These are phyloP conservation scores for Jaltomata sinuosa DNA, from an alignment of 257 asterid species.

Conservation along the genomic window DNA sequence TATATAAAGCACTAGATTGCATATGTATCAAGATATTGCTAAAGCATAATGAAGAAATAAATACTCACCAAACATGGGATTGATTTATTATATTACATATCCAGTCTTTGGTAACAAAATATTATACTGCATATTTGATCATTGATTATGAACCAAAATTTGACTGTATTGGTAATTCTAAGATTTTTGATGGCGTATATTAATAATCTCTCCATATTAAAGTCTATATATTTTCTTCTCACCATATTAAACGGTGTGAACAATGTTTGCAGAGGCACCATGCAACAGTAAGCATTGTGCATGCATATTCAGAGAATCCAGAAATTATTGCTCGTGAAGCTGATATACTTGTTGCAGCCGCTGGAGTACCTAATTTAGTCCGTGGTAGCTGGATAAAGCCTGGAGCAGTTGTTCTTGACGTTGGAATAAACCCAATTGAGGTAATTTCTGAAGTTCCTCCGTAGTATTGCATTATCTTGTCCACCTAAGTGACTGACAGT, in stretches of 20 bases:
- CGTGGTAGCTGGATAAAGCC: slow-evolving; percentile 89
- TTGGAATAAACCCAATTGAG: slow-evolving; percentile 81
- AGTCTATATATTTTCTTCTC: background rate
- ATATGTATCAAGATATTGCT: background rate
- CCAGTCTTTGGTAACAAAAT: background rate
- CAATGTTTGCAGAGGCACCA: slow-evolving; percentile 64
- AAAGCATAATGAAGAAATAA: background rate
- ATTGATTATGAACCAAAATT: background rate
- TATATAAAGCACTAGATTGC: background rate
- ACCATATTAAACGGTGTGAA: background rate
- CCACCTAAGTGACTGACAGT: background rate
- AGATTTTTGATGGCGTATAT: background rate
- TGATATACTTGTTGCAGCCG: slow-evolving; percentile 73
- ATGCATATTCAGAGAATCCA: slow-evolving; percentile 52
- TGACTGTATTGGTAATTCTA: background rate
- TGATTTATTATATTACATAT: background rate
- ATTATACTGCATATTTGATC: background rate
- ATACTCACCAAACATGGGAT: background rate
- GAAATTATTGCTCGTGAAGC: slow-evolving; percentile 70
- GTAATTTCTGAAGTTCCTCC: slow-evolving; percentile 19
- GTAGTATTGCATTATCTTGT: background rate
- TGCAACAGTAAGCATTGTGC: slow-evolving; percentile 74
- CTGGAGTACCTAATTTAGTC: slow-evolving; percentile 82
- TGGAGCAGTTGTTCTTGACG: slow-evolving; percentile 73
- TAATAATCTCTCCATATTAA: background rate